These are phyloP conservation scores for Anacardium occidentale DNA, from an alignment of 345 rosid species.

Conservation along the genomic window DNA sequence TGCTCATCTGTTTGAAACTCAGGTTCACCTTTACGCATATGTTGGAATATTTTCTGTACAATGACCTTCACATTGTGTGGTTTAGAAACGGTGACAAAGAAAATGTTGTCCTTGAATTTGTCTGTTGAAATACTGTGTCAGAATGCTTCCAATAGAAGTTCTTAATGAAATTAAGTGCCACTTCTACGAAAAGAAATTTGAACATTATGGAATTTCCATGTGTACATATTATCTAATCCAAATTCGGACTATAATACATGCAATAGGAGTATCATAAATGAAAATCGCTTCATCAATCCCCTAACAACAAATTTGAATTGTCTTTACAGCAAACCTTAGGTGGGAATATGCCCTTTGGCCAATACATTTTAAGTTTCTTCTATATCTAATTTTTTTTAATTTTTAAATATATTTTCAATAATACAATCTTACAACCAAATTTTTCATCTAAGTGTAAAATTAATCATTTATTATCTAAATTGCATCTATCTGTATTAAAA, in stretches of 20 bases:
- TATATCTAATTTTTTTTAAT: no score
- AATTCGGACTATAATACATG: neutral
- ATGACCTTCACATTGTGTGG: constrained; percentile 35
- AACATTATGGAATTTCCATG: neutral
- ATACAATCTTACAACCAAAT: no score
- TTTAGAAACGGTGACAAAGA: constrained; percentile 46
- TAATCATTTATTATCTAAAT: no score
- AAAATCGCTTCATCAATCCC: neutral
- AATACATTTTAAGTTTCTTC: no score
- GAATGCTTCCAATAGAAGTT: constrained; percentile 9
- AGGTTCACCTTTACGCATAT: constrained; percentile 5
- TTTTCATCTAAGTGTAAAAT: no score
- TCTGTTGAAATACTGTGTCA: constrained; percentile 34
- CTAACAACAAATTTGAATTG: neutral
- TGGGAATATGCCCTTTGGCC: no score
- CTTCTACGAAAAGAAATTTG: neutral
- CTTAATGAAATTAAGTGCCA: neutral
- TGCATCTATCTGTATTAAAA: no score
- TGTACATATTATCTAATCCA: neutral
- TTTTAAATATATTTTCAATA: no score
- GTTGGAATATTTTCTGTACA: constrained; percentile 32
- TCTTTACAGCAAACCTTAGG: no score
- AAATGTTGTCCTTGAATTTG: constrained; percentile 46
- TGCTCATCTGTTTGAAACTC: constrained; percentile 29
- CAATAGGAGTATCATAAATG: neutral